Conservation (phyloP, 305 asterid species). For the Solanum hybrid region DNA sequence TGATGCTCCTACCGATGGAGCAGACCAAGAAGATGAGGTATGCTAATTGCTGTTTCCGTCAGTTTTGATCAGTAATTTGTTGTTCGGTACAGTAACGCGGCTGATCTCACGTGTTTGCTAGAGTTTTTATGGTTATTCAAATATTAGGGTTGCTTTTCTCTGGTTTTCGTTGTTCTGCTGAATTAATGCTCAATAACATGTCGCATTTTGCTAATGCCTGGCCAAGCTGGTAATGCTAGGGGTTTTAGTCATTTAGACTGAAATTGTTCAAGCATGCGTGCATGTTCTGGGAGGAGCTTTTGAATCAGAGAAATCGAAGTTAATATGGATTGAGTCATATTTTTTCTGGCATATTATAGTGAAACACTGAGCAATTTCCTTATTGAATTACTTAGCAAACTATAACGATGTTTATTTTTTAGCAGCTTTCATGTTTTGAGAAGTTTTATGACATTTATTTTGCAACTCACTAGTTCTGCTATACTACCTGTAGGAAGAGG, state of each 20-base stretch:
- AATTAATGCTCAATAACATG: neutral
- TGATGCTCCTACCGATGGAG: slow-evolving; percentile 24
- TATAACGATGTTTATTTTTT: neutral
- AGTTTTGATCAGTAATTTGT: neutral
- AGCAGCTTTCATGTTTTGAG: neutral
- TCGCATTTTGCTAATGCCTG: neutral
- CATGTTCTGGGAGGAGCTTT: neutral
- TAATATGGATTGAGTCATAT: neutral
- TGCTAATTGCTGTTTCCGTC: neutral
- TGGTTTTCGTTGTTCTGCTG: neutral
- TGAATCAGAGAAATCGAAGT: neutral
- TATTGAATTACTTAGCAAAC: neutral
- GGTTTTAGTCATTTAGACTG: neutral
- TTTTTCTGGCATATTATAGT: neutral
- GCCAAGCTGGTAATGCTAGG: neutral
- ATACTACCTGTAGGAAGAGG: slow-evolving; percentile 43
- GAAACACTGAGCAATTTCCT: neutral
- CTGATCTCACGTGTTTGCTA: neutral
- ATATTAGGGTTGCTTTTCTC: neutral
- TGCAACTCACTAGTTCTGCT: neutral
- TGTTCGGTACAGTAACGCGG: neutral
- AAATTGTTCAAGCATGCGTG: neutral
- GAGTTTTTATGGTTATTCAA: neutral
- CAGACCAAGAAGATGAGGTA: slow-evolving; percentile 53
- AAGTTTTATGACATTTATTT: neutral